Evolutionary conservation across 345 rosid species (phyloP).

Genomic region (Angophora floribunda): DNA sequence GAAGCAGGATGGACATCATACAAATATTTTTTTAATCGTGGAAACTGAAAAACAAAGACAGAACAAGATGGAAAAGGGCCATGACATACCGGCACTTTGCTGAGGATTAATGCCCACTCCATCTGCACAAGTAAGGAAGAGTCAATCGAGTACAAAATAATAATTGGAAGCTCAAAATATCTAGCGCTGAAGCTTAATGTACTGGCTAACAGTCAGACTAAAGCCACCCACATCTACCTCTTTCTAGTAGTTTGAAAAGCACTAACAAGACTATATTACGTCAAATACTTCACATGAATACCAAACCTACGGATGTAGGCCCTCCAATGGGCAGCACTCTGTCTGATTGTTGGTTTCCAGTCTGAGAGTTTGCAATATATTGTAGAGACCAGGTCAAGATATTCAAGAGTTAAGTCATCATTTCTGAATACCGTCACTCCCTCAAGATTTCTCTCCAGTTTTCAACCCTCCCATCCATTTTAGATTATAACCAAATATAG

Average conservation of each 20-base stretch:
- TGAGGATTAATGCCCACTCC: conserved; percentile 98
- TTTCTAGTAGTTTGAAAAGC: not conserved
- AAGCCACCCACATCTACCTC: not conserved
- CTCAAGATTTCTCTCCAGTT: not conserved
- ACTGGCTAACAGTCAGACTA: not conserved
- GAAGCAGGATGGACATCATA: not conserved
- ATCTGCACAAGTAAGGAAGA: conserved; percentile 39
- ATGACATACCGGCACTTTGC: conserved; percentile 82
- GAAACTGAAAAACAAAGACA: not conserved
- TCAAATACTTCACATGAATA: not conserved
- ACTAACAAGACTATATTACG: not conserved
- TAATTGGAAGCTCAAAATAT: not conserved
- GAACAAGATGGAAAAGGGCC: not conserved
- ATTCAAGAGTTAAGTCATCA: not conserved
- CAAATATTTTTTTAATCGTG: not conserved
- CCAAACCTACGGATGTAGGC: not conserved
- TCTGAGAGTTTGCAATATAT: not conserved
- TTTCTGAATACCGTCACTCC: not conserved
- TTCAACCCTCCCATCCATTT: not conserved
- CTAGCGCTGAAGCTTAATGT: not conserved
- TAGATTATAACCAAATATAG: not conserved
- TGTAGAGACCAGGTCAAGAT: not conserved
- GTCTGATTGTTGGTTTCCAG: not conserved
- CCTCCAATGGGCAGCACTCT: not conserved
- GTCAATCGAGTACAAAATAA: not conserved